These are phyloP conservation scores for Cercospora beticola DNA, from an alignment of 2,329 filamentous ascomycete species.

Conservation along the genomic window DNA sequence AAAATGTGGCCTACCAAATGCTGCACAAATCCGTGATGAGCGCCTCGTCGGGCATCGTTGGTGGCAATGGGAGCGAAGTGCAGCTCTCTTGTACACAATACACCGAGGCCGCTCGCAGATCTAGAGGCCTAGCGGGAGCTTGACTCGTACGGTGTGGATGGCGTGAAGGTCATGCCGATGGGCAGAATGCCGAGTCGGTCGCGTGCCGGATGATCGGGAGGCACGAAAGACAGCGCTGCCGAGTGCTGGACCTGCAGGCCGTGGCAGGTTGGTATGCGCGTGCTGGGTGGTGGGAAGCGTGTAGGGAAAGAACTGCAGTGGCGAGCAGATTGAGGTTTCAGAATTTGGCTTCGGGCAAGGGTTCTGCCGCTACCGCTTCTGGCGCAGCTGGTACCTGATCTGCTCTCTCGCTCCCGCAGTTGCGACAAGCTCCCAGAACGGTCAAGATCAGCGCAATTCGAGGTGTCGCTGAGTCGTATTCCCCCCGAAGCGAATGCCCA, in stretches of 20 bases:
- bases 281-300: not conserved
- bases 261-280: not conserved
- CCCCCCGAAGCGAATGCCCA: not conserved
- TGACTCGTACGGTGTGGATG: conserved; percentile 5
- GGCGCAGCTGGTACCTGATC: not conserved
- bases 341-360: not conserved
- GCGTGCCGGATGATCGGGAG: not conserved
- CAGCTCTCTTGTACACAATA: not conserved
- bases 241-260: not conserved
- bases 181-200: not conserved
- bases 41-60: conserved; percentile 20
- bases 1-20: conserved; percentile 45
- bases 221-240: not conserved
- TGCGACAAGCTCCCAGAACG: not conserved
- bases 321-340: not conserved
- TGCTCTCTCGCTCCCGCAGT: not conserved
- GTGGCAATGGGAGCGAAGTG: not conserved
- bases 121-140: not conserved
- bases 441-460: not conserved
- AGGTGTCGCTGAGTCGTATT: not conserved
- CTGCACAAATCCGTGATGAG: conserved; percentile 46
- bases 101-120: not conserved
- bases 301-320: not conserved
- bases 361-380: not conserved
- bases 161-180: not conserved